These are phyloP conservation scores for Desmodesmus armatus DNA, from an alignment of 139 green algal genomes.

Conservation along the genomic window DNA sequence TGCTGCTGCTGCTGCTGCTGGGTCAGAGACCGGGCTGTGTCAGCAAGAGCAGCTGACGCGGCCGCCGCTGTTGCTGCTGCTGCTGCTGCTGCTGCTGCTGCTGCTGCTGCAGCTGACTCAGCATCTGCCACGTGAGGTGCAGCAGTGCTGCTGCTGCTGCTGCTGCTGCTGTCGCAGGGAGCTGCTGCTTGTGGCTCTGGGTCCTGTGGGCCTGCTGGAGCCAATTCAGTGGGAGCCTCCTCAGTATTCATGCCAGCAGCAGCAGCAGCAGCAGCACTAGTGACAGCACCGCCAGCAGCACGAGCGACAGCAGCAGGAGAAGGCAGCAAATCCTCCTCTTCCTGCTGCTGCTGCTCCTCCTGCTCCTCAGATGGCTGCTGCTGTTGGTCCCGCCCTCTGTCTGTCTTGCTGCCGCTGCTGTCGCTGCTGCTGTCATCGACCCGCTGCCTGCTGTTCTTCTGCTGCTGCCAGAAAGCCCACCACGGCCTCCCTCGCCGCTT, in stretches of 20 bases:
- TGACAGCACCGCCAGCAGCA: too few species aligned
- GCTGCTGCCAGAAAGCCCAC: conserved; percentile 13
- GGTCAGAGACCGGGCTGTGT: neutral
- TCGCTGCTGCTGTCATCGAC: conserved; percentile 9
- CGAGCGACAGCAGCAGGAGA: too few species aligned
- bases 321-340: too few species aligned
- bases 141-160: conserved; percentile 27
- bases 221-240: neutral
- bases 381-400: neutral
- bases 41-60: neutral
- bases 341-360: neutral
- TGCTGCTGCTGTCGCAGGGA: conserved; percentile 4
- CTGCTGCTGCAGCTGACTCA: neutral
- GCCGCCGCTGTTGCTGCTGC: neutral
- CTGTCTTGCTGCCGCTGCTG: neutral
- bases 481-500: neutral
- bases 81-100: conserved; percentile 2
- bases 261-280: neutral
- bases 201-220: neutral
- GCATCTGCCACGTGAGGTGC: too few species aligned
- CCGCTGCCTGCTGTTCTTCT: too few species aligned
- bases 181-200: neutral
- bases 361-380: neutral
- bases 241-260: neutral
- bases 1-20: conserved; percentile 36